A percentile compares a stretch with the other conserved stretches of the same genome.
These are phyloP conservation scores for Jamesozyma piceae DNA, from an alignment of 805 yeast genomes.

Conservation along the genomic window DNA sequence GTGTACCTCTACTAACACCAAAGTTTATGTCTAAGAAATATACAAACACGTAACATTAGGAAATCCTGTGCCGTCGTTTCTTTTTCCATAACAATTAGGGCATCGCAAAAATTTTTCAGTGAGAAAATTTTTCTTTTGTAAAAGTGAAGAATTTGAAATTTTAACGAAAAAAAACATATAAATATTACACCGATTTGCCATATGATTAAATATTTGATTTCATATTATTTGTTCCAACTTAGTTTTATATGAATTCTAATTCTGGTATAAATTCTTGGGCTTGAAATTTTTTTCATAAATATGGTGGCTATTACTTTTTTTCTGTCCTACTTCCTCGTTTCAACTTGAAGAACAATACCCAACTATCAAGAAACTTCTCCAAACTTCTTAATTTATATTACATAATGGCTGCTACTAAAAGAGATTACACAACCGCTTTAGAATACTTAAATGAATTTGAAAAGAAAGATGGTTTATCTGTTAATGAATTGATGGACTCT, in stretches of 20 bases:
- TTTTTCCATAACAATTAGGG: neutral
- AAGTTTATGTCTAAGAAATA: too few relatives aligned
- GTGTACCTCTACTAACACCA: too few relatives aligned
- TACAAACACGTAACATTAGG: too few relatives aligned
- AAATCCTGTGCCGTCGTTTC: constrained; percentile 1
- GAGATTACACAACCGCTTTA: constrained; percentile 53
- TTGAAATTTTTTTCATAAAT: constrained; percentile 2
- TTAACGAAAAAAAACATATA: constrained; percentile 3
- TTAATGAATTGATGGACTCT: constrained; percentile 81
- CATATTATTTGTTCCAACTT: neutral
- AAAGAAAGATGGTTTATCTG: constrained; percentile 76
- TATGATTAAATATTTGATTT: neutral
- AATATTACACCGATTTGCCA: constrained; percentile 4
- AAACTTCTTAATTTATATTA: neutral
- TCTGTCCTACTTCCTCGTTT: constrained; percentile 1
- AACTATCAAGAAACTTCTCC: neutral
- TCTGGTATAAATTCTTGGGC: constrained; percentile 6
- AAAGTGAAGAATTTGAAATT: neutral
- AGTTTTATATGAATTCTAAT: neutral
- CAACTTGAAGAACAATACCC: neutral
- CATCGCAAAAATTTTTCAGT: constrained; percentile 1
- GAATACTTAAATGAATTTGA: constrained; percentile 56
- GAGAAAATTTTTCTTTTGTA: neutral
- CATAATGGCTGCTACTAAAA: constrained; percentile 16
- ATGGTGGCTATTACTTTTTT: constrained; percentile 7